Conservation (phyloP, 352 stramenopile genomes). For the Globisporangium solare region DNA sequence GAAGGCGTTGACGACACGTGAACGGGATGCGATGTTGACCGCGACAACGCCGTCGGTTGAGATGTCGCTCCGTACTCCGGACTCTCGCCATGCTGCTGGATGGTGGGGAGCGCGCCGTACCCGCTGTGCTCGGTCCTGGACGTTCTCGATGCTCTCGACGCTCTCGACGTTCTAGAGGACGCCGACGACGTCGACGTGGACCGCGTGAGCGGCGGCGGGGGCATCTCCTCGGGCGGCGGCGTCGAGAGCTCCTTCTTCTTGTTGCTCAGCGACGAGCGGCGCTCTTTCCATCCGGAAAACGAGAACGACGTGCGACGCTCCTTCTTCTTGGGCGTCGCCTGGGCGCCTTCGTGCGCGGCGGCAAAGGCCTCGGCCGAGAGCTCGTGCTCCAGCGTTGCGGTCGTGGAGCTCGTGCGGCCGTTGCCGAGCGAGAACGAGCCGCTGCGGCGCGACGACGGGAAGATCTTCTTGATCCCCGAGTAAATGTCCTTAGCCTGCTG, state of each 20-base stretch:
- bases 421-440: conserved; percentile 45
- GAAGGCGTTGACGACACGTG: background rate
- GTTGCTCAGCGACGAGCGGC: conserved; percentile 21
- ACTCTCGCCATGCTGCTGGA: background rate
- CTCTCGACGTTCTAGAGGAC: background rate
- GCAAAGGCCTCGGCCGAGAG: conserved; percentile 35
- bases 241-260: conserved; percentile 17
- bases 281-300: conserved; percentile 43
- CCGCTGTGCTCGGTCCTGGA: background rate
- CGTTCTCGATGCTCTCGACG: conserved; percentile 1
- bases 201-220: background rate
- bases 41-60: conserved; percentile 10
- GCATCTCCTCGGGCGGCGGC: background rate
- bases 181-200: background rate
- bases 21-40: conserved; percentile 10
- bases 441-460: conserved; percentile 41
- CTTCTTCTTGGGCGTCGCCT: conserved; percentile 30
- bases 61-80: conserved; percentile 1
- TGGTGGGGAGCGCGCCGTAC: background rate
- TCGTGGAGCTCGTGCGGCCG: conserved; percentile 16
- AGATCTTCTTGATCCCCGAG: conserved; percentile 79
- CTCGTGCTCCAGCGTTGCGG: conserved; percentile 15
- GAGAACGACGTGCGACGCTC: conserved; percentile 47
- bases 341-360: conserved; percentile 15
- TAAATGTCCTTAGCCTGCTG: conserved; percentile 78